phyloP scores from a whole-genome alignment of 495 filamentous ascomycete species.

The Podospora anserina region DNA sequence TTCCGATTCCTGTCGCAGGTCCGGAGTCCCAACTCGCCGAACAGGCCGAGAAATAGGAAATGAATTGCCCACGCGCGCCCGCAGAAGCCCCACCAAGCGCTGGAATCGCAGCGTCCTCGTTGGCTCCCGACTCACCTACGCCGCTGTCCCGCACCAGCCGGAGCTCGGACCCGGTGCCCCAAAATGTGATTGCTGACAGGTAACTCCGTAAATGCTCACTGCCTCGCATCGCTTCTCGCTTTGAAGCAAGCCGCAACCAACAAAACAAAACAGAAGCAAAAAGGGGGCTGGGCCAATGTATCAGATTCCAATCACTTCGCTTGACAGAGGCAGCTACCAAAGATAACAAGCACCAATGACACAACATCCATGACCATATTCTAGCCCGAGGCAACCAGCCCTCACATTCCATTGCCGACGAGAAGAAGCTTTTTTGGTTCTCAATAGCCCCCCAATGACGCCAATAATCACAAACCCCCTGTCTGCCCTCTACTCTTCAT shows the following conservation, averaged over 20 bases:
- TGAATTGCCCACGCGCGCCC: not conserved
- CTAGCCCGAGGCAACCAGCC: too few relatives aligned
- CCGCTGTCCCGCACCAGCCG: conserved; percentile 6
- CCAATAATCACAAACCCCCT: conserved; percentile 7
- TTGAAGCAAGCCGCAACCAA: not conserved
- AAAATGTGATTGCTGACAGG: not conserved
- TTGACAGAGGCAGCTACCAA: conserved; percentile 1
- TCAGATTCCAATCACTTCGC: conserved; percentile 1
- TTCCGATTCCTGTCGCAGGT: not conserved
- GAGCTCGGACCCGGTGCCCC: not conserved
- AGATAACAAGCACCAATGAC: not conserved
- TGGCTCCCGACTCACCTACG: not conserved
- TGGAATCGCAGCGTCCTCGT: not conserved
- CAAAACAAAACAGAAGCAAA: not conserved
- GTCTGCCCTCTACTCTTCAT: conserved; percentile 17
- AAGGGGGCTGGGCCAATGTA: not conserved
- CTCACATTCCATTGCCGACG: not conserved
- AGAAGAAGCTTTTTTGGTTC: not conserved
- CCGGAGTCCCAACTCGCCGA: not conserved
- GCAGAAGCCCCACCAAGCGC: conserved; percentile 1
- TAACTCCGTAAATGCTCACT: too few relatives aligned
- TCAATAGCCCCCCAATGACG: not conserved
- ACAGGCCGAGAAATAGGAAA: not conserved
- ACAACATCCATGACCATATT: not conserved
- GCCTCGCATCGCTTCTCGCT: too few relatives aligned